Percentiles rank a stretch among this genome's conserved stretches.
phyloP scores from a whole-genome alignment of 176 grass and related monocot genomes.

The Panicum miliaceum region DNA sequence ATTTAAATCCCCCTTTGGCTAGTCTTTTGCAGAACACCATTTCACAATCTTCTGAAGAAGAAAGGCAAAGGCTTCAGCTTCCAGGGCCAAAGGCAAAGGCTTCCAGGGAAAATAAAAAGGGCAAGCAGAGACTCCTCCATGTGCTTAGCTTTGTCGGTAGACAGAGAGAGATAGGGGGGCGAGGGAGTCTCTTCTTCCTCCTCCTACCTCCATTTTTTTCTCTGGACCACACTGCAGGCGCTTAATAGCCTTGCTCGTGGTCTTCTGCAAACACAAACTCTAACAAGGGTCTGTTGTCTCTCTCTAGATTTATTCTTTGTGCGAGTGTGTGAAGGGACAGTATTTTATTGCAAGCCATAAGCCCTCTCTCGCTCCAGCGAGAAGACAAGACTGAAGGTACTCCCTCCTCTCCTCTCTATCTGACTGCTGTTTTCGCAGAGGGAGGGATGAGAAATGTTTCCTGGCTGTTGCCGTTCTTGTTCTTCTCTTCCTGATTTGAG shows the following conservation, averaged over 20 bases:
- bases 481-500: conserved; percentile 55
- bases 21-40: conserved; percentile 29
- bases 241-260: not conserved
- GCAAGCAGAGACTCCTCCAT: conserved; percentile 29
- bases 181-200: not conserved
- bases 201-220: not conserved
- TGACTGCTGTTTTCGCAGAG: not conserved
- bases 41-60: conserved; percentile 14
- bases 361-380: not conserved
- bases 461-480: conserved; percentile 6
- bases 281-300: not conserved
- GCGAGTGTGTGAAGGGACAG: conserved; percentile 4
- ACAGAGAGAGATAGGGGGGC: not conserved
- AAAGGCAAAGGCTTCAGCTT: conserved; percentile 27
- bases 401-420: not conserved
- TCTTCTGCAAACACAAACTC: conserved; percentile 30
- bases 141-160: not conserved
- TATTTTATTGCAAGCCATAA: conserved; percentile 21
- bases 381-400: not conserved
- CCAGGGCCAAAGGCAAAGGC: conserved; percentile 11
- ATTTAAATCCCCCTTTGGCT: conserved; percentile 31
- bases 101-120: conserved; percentile 12
- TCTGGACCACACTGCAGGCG: not conserved
- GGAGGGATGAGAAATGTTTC: conserved; percentile 16
- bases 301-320: not conserved